Conservation (phyloP, 768 basidiomycete genomes). For the Suillus luteus region DNA sequence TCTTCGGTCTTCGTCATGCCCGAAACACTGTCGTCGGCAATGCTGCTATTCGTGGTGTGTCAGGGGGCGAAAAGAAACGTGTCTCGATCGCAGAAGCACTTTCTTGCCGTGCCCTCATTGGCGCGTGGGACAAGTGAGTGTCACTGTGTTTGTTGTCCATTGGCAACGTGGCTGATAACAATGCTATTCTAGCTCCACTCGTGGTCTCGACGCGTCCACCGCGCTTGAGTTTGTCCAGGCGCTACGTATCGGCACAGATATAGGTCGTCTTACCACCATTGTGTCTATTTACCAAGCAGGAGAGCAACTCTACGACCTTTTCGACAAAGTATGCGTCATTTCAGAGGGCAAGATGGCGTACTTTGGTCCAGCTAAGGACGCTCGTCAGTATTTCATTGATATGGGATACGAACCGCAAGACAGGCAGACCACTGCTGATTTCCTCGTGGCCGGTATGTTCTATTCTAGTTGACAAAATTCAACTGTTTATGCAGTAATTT, state of each 20-base stretch:
- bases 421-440: conserved; percentile 85
- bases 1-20: conserved; percentile 79
- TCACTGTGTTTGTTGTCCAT: not conserved
- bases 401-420: conserved; percentile 75
- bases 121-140: conserved; percentile 71
- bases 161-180: not conserved
- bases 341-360: conserved; percentile 61
- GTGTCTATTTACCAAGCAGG: conserved; percentile 88
- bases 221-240: conserved; percentile 75
- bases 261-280: conserved; percentile 55
- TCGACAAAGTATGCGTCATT: conserved; percentile 72
- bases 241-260: conserved; percentile 66
- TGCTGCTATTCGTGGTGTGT: conserved; percentile 71
- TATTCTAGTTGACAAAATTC: not conserved
- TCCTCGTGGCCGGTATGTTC: conserved; percentile 56
- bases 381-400: conserved; percentile 58
- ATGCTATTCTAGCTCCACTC: conserved; percentile 46
- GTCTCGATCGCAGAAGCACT: conserved; percentile 86
- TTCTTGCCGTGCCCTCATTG: conserved; percentile 76
- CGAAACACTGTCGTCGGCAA: conserved; percentile 79
- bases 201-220: conserved; percentile 68
- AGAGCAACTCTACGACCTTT: conserved; percentile 63
- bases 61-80: conserved; percentile 81
- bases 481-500: conserved; percentile 18
- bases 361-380: conserved; percentile 56